Conservation (phyloP, 2,329 filamentous ascomycete species). For the Chrysoporthe deuterocubensis region DNA sequence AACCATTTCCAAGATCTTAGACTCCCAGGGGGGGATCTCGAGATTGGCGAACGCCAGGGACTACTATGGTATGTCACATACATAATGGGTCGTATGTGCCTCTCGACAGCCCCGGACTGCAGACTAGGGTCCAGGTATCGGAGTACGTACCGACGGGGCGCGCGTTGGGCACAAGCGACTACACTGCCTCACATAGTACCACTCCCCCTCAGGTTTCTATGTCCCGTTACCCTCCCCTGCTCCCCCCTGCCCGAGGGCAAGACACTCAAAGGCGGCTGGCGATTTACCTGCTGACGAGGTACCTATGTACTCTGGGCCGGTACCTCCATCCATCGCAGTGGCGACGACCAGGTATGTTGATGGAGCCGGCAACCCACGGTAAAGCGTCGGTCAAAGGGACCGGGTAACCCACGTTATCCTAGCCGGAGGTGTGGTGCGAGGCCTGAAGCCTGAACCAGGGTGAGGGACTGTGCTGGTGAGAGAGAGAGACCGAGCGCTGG, state of each 20-base stretch:
- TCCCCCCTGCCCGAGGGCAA: slow-evolving; percentile 12
- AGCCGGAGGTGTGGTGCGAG: slow-evolving; percentile 18
- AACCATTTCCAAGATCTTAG: slow-evolving; percentile 23
- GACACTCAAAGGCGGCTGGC: slow-evolving; percentile 8
- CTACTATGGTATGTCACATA: slow-evolving; percentile 14
- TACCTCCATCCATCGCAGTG: neutral
- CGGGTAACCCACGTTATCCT: slow-evolving; percentile 14
- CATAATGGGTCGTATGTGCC: slow-evolving; percentile 21
- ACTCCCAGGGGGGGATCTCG: slow-evolving; percentile 7
- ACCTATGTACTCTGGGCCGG: slow-evolving; percentile 6
- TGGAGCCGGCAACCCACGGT: neutral
- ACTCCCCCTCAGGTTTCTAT: slow-evolving; percentile 12
- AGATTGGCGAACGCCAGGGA: slow-evolving; percentile 20
- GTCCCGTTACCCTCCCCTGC: neutral
- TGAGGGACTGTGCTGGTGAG: neutral
- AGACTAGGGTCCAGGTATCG: slow-evolving; percentile 12
- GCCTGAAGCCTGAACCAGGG: slow-evolving; percentile 13
- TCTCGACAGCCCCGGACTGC: slow-evolving; percentile 10
- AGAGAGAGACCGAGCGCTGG: neutral
- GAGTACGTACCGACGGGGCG: slow-evolving; percentile 17
- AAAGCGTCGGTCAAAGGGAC: neutral
- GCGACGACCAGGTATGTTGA: neutral
- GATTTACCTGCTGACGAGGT: slow-evolving; percentile 8
- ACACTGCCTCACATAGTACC: slow-evolving; percentile 1
- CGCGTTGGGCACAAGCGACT: slow-evolving; percentile 17